Base-by-base conservation (phyloP, 23 red algal genomes). In the Chondrus crispus region DNA sequence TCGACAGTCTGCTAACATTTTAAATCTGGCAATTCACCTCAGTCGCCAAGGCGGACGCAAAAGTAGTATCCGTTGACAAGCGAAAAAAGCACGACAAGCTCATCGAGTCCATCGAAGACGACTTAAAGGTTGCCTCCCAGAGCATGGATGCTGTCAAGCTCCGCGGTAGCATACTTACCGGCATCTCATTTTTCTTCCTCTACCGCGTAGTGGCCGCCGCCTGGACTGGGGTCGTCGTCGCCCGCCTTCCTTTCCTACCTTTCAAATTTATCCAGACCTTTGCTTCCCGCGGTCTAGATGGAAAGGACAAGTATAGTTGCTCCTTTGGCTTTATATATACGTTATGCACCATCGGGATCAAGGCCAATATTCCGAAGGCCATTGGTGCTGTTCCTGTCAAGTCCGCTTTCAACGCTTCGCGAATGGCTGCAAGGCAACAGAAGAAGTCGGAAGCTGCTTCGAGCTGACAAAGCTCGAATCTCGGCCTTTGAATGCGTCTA, bases 301-400 rank as follows among this genome's bases (percentile, higher is more conserved):
- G 80, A 13, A 58, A 74, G 3, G 83, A 92, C 80, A 48, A 68
- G 12, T 82, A 80, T 68, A 73, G 78, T 38, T 85, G 76, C 47
- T 74, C 77, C 4, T 96, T 96, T 73, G 94, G 81, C 9, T 79
- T 87, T 18, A 80, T 96, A n/a, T 96, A 96, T 50, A 85, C 94
- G 2, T 57, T 96, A 45, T 80, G 52, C 14, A 91, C 94, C 5
- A 96, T 92, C 49, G 94, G 87, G 26, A 58, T 96, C 64, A 96
- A 96, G 58, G 77, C 82, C 28, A 96, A 92, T 57, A 70, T 96
- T 16, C 86, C 80, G 40, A 90, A 84, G 52, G 52, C 80, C 26
- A 79, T 96, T 32, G 94, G 94, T 71, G 84, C 85, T 71, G 58
- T 54, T 38, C 60, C 94, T 47, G 88, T 88, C 29, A 89, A 90